phyloP scores from a whole-genome alignment of 2,329 filamentous ascomycete species.

The Cordyceps fumosorosea region DNA sequence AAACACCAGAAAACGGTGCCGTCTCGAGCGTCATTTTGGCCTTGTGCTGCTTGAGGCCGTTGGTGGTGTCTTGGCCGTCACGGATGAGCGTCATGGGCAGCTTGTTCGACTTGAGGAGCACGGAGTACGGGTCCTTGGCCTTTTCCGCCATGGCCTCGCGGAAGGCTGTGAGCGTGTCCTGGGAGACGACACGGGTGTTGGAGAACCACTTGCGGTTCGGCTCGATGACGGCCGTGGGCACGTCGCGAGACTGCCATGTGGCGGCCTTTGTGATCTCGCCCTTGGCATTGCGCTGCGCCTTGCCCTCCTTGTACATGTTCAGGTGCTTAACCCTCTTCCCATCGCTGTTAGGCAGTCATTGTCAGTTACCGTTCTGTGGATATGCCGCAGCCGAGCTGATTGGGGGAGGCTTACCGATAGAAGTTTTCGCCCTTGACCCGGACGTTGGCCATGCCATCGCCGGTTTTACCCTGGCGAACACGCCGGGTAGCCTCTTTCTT shows the following conservation, averaged over 20 bases:
- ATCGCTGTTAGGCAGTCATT: conserved; percentile 30
- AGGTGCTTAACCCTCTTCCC: conserved; percentile 85
- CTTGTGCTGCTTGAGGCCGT: conserved; percentile 84
- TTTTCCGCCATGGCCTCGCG: conserved; percentile 88
- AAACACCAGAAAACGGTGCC: conserved; percentile 78
- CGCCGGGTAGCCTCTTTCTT: conserved; percentile 88
- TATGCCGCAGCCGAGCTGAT: background rate
- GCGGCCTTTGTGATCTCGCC: conserved; percentile 84
- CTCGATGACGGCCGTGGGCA: conserved; percentile 80
- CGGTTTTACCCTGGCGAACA: conserved; percentile 75
- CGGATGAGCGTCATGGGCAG: conserved; percentile 90
- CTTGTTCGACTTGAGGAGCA: conserved; percentile 95
- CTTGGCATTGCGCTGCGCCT: conserved; percentile 70
- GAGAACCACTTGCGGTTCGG: conserved; percentile 98
- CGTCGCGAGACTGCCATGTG: conserved; percentile 73
- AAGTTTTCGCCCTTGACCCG: conserved; percentile 97
- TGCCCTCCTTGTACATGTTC: conserved; percentile 87
- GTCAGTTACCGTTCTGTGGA: background rate
- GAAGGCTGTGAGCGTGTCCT: conserved; percentile 81
- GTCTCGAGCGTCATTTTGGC: conserved; percentile 92
- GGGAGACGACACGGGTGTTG: conserved; percentile 83
- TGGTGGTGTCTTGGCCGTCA: conserved; percentile 61
- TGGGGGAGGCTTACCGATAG: conserved; percentile 62
- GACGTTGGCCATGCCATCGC: conserved; percentile 86
- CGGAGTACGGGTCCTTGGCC: conserved; percentile 83